phyloP scores from a whole-genome alignment of 768 basidiomycete genomes.

The Mycena vulgaris region DNA sequence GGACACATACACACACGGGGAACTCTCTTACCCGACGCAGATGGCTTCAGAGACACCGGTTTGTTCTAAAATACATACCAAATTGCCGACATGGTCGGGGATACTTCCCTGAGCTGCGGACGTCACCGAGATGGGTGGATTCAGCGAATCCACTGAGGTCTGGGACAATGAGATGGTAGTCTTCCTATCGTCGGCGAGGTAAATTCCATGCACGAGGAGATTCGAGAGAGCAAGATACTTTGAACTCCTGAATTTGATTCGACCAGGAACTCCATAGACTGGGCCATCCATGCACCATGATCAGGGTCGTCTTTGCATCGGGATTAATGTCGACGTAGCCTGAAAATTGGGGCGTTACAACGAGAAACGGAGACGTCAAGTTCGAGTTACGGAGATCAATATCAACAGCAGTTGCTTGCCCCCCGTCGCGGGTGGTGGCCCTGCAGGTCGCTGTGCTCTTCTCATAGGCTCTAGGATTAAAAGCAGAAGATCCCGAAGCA shows the following conservation, averaged over 20 bases:
- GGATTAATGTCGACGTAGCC: conserved; percentile 76
- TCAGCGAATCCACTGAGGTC: conserved; percentile 81
- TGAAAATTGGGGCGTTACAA: conserved; percentile 42
- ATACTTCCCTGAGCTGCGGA: conserved; percentile 70
- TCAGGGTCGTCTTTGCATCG: conserved; percentile 61
- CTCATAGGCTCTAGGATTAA: conserved; percentile 56
- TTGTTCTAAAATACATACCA: conserved; percentile 73
- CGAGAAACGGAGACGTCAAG: background rate
- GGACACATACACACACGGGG: background rate
- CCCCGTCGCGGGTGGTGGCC: conserved; percentile 56
- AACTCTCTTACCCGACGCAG: conserved; percentile 71
- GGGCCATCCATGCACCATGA: conserved; percentile 89
- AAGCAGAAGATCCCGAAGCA: conserved; percentile 37
- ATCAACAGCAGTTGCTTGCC: conserved; percentile 48
- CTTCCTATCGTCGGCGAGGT: conserved; percentile 53
- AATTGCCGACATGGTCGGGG: conserved; percentile 73
- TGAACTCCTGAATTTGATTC: conserved; percentile 77
- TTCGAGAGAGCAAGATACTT: conserved; percentile 52
- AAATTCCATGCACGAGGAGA: background rate
- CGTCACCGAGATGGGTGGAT: conserved; percentile 77
- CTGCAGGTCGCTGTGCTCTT: conserved; percentile 56
- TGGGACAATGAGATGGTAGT: conserved; percentile 74
- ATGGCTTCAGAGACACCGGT: conserved; percentile 64
- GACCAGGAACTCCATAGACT: conserved; percentile 84
- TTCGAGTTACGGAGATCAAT: conserved; percentile 59